Conservation (phyloP, 2,329 filamentous ascomycete genomes). For the Pseudohalonectria lignicola region DNA sequence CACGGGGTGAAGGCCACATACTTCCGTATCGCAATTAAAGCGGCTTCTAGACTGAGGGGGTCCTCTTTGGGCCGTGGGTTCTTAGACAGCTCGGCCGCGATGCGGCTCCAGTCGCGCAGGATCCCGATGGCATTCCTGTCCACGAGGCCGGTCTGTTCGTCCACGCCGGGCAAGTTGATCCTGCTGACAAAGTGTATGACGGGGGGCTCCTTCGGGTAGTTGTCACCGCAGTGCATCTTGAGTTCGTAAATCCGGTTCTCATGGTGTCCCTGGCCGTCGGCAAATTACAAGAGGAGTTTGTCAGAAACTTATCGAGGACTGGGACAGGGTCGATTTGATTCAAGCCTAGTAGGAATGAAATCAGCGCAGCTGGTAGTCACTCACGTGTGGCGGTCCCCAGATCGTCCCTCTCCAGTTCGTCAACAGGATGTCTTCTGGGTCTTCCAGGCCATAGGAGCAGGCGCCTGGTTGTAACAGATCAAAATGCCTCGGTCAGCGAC, state of each 20-base stretch:
- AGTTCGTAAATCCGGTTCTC: slow-evolving; percentile 99
- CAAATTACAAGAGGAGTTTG: too few relatives aligned
- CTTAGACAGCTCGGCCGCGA: slow-evolving; percentile 66
- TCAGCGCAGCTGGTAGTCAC: slow-evolving; percentile 18
- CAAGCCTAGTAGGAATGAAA: too few relatives aligned
- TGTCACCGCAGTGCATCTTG: slow-evolving; percentile 85
- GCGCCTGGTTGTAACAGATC: slow-evolving; percentile 54
- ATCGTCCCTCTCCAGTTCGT: slow-evolving; percentile 99
- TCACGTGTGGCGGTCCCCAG: slow-evolving; percentile 86
- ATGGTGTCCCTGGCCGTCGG: slow-evolving; percentile 78
- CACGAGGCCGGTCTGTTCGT: slow-evolving; percentile 68
- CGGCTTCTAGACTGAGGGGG: slow-evolving; percentile 21
- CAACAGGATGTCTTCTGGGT: slow-evolving; percentile 92
- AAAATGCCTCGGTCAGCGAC: too few relatives aligned
- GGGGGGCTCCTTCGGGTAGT: slow-evolving; percentile 84
- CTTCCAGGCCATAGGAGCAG: slow-evolving; percentile 91
- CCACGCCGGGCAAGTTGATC: slow-evolving; percentile 94
- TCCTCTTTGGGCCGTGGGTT: slow-evolving; percentile 19
- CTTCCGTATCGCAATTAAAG: slow-evolving; percentile 22
- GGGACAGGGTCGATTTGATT: too few relatives aligned
- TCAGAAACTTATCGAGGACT: too few relatives aligned
- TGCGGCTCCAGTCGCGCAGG: slow-evolving; percentile 81
- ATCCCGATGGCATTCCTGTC: slow-evolving; percentile 77
- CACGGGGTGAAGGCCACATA: slow-evolving; percentile 8
- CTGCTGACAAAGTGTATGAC: slow-evolving; percentile 86